Conservation (phyloP, 768 basidiomycete genomes). For the Cyclocybe cylindracea region DNA sequence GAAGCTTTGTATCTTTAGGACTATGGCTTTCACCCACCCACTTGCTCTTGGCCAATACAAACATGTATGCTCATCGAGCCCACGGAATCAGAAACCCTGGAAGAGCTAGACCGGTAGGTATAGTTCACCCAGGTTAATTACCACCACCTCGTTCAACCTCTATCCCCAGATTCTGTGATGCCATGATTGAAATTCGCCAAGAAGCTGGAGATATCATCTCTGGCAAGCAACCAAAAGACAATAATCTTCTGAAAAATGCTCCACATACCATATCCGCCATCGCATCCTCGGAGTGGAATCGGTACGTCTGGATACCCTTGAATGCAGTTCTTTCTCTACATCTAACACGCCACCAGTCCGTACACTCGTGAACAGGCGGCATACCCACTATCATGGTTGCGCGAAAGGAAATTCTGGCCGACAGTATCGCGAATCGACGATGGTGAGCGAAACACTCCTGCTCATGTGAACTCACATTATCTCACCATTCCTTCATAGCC, state of each 20-base stretch:
- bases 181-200: slow-evolving; percentile 94
- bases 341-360: slow-evolving; percentile 48
- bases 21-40: slow-evolving; percentile 95
- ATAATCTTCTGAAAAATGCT: slow-evolving; percentile 92
- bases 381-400: slow-evolving; percentile 82
- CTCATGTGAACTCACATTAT: background rate
- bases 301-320: slow-evolving; percentile 42
- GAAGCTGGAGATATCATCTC: slow-evolving; percentile 87
- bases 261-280: slow-evolving; percentile 87
- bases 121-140: background rate
- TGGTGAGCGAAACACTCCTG: slow-evolving; percentile 48
- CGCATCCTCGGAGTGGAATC: slow-evolving; percentile 80
- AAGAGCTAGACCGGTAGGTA: slow-evolving; percentile 83
- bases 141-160: background rate
- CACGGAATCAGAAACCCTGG: slow-evolving; percentile 92
- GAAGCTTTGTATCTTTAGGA: slow-evolving; percentile 46
- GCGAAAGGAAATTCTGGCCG: slow-evolving; percentile 96
- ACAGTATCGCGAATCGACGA: slow-evolving; percentile 91
- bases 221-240: slow-evolving; percentile 87
- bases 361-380: slow-evolving; percentile 91
- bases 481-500: slow-evolving; percentile 43
- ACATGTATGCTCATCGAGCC: slow-evolving; percentile 99
- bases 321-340: background rate
- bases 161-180: slow-evolving; percentile 83
- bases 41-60: slow-evolving; percentile 97